Conservation (phyloP, 2,329 filamentous ascomycete species). For the Aspergillus aculeatinus region DNA sequence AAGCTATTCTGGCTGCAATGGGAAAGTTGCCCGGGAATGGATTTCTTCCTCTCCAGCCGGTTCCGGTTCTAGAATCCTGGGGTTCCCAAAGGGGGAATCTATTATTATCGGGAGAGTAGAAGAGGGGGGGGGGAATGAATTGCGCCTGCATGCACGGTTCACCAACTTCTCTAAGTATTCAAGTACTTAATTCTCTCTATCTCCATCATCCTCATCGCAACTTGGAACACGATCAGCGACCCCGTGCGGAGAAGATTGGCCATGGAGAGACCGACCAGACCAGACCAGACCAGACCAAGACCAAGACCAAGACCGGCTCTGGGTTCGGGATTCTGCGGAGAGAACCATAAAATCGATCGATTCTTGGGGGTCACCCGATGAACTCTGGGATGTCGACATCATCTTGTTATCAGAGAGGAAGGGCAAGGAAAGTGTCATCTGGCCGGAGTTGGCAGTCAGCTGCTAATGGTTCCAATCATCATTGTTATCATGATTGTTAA, state of each 20-base stretch:
- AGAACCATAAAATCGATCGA: background rate
- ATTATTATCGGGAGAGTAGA: no score
- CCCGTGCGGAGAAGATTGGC: constrained; percentile 9
- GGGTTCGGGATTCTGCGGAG: constrained; percentile 12
- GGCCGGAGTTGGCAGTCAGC: background rate
- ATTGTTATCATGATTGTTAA: no score
- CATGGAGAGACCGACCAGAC: background rate
- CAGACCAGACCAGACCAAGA: no score
- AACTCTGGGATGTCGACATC: background rate
- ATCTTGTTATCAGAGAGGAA: background rate
- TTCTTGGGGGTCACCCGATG: background rate
- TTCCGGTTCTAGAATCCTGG: background rate
- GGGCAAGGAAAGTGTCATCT: background rate
- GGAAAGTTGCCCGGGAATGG: background rate
- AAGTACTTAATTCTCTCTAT: background rate
- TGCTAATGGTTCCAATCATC: background rate
- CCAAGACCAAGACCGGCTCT: background rate
- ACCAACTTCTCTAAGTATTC: background rate
- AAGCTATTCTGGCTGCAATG: background rate
- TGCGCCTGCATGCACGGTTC: background rate
- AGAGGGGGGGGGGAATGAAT: background rate
- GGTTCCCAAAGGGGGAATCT: background rate
- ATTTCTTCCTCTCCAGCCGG: background rate
- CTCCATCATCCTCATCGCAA: background rate
- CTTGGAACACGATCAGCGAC: background rate